Evolutionary conservation across 1,284 basidiomycete species (phyloP).

Genomic region (Cutaneotrichosporon cyanovorans): DNA sequence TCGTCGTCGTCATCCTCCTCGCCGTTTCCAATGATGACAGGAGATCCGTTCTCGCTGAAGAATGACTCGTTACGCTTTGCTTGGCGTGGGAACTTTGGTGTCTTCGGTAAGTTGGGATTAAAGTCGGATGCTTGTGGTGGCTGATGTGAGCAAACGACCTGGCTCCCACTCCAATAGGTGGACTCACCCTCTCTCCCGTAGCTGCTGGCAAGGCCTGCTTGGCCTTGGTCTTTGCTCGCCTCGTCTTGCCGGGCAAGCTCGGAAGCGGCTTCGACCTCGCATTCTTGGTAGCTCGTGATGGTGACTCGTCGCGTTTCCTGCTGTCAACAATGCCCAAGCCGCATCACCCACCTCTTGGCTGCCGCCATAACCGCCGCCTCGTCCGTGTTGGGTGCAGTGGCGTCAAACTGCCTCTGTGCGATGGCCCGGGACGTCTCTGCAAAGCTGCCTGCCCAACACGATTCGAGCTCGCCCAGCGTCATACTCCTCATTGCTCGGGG

Average conservation of each 20-base stretch:
- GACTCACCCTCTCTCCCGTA: slow-evolving; percentile 5
- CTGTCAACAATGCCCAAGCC: background rate
- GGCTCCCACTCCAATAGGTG: background rate
- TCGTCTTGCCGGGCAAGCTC: background rate
- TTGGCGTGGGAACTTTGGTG: slow-evolving; percentile 29
- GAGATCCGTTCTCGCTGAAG: slow-evolving; percentile 31
- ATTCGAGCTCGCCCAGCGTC: slow-evolving; percentile 40
- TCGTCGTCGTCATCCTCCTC: slow-evolving; percentile 16
- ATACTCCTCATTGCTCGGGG: slow-evolving; percentile 37
- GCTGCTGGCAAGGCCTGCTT: slow-evolving; percentile 10
- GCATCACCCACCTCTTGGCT: slow-evolving; percentile 30
- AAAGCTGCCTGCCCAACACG: slow-evolving; percentile 42
- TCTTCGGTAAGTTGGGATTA: slow-evolving; percentile 36
- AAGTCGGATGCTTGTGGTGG: slow-evolving; percentile 40
- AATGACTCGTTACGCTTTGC: slow-evolving; percentile 29
- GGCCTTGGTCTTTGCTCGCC: slow-evolving; percentile 1
- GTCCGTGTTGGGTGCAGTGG: slow-evolving; percentile 23
- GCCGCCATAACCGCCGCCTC: slow-evolving; percentile 15
- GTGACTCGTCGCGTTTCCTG: slow-evolving; percentile 7
- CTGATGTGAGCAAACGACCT: slow-evolving; percentile 11
- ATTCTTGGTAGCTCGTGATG: background rate
- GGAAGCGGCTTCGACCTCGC: slow-evolving; percentile 6
- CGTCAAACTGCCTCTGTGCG: slow-evolving; percentile 22
- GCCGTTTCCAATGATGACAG: slow-evolving; percentile 7
- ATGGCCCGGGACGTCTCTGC: slow-evolving; percentile 33